phyloP scores from a whole-genome alignment of 306 rosid genomes.

The Castanospermum australe region DNA sequence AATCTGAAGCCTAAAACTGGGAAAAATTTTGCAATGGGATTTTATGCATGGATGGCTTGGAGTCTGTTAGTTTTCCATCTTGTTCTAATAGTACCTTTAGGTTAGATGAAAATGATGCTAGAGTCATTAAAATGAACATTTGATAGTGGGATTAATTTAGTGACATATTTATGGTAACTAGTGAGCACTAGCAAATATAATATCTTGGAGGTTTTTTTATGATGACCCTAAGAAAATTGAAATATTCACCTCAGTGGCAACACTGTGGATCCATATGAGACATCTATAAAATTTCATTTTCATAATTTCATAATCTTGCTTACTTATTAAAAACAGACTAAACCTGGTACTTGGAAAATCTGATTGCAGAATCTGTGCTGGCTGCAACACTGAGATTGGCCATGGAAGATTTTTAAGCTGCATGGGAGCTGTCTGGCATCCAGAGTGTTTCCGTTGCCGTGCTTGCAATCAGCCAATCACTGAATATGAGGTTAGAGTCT shows the following conservation, averaged over 20 bases:
- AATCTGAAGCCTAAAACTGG: not conserved
- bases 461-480: constrained; percentile 83
- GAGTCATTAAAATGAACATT: not conserved
- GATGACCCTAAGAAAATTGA: not conserved
- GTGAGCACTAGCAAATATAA: not conserved
- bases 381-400: constrained; percentile 84
- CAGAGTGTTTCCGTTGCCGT: constrained; percentile 81
- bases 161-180: not conserved
- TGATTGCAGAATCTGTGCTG: constrained; percentile 78
- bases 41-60: not conserved
- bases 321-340: not conserved
- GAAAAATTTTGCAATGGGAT: not conserved
- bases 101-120: constrained; percentile 21
- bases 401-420: constrained; percentile 76
- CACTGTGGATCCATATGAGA: not conserved
- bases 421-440: constrained; percentile 87
- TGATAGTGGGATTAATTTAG: not conserved
- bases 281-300: not conserved
- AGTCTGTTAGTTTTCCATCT: not conserved
- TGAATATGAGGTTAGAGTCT: constrained; percentile 71
- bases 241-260: not conserved
- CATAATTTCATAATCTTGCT: constrained; percentile 2
- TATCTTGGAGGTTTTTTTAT: constrained; percentile 7
- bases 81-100: not conserved
- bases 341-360: constrained; percentile 26